Conservation (phyloP, 805 yeast species). For the Kazachstania martiniae region DNA sequence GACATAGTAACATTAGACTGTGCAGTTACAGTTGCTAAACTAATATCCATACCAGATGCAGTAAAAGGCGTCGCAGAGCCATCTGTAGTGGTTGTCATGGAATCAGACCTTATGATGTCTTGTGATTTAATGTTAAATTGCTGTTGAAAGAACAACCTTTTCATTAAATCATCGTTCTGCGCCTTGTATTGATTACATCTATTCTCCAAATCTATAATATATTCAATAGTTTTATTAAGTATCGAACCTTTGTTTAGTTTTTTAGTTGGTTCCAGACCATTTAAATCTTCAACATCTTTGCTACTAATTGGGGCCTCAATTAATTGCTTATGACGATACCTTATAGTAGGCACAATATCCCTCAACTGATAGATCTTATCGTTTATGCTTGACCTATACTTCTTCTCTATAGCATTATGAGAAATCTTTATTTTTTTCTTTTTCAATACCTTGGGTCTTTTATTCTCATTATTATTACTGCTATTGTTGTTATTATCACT, state of each 20-base stretch:
- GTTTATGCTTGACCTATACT: constrained; percentile 61
- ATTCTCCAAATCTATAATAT: constrained; percentile 59
- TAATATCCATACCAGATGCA: too few species aligned
- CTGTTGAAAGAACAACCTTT: constrained; percentile 2
- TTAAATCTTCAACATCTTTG: constrained; percentile 50
- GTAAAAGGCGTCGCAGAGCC: too few species aligned
- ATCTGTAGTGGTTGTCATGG: too few species aligned
- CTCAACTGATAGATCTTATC: constrained; percentile 53
- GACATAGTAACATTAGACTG: too few species aligned
- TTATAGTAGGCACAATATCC: constrained; percentile 55
- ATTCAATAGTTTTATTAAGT: constrained; percentile 65
- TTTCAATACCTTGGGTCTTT: constrained; percentile 6
- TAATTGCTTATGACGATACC: constrained; percentile 37
- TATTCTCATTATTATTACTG: not conserved
- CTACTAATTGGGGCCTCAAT: constrained; percentile 40
- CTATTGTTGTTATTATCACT: not conserved
- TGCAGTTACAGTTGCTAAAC: too few species aligned
- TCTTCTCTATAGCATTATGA: constrained; percentile 63
- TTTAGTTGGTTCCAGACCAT: constrained; percentile 67
- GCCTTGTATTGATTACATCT: constrained; percentile 41
- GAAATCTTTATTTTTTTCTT: constrained; percentile 44
- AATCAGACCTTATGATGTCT: too few species aligned
- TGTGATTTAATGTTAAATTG: too few species aligned
- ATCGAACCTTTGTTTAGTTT: constrained; percentile 72
- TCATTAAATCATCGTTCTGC: constrained; percentile 36